Evolutionary conservation across 2,329 filamentous ascomycete species (phyloP), one percentile per base, ranked within the genome.

Genomic region (Neonectria hederae): DNA sequence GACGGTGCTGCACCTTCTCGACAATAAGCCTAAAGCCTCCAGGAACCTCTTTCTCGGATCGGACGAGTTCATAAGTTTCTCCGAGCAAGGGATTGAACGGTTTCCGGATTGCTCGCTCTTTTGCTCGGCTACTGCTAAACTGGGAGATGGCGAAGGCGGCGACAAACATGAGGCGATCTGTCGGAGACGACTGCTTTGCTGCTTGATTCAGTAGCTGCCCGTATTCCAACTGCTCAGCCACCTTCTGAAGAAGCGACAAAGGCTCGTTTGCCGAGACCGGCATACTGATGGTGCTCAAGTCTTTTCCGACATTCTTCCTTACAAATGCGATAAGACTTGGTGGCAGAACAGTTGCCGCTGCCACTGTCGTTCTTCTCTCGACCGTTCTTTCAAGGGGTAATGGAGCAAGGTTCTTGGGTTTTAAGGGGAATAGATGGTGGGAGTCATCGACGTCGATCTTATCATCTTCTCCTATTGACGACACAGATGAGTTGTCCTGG

Each of bases 31-130:
- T 89, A 80, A 97, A 97, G 1, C 94, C 94, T 60, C 86, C 86
- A 0, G 87, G 86, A 0, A 86, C 80, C 69, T 91, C 89, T 64
- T 90, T 88, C 69, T 97, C 94, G 68, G 94, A 90, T 46, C 95
- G 90, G 32, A 99, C 87, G 38, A 99, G 87, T 79, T 99, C 96
- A 77, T 89, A 99, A 0, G 96, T 99, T 80, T 99, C 96, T 53
- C 96, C 96, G 0, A 99, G 88, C 82, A 99, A 91, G 3, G 96
- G 96, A 73, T 97, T 99, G 81, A 98, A 99, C 0, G 96, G 96
- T 77, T 99, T 99, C 69, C 96, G 92, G 65, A 97, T 92, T 3
- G 94, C 90, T 43, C 96, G 92, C 78, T 99, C 96, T 75, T 94
- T 97, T 66, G 94, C 90, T 30, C 96, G 89, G 49, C 87, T 87